Percentiles rank a stretch among this genome's conserved stretches.
Conservation (phyloP, 768 basidiomycete genomes). For the Lentinula lateritia region DNA sequence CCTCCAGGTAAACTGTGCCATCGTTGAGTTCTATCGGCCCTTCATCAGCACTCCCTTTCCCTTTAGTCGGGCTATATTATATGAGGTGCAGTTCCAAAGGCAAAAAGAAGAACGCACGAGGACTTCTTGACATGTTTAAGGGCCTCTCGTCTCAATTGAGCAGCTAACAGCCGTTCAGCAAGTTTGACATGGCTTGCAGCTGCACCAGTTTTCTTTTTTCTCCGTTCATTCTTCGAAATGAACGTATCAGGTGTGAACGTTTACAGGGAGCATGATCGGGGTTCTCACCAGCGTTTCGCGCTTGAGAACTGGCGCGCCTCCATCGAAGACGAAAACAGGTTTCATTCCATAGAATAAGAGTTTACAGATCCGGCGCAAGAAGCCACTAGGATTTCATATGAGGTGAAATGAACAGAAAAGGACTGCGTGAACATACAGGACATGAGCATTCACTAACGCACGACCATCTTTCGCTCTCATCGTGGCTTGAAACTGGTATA, state of each 20-base stretch:
- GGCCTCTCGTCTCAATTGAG: constrained; percentile 88
- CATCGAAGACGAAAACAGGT: constrained; percentile 98
- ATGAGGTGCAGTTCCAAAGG: constrained; percentile 3
- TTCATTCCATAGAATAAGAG: constrained; percentile 96
- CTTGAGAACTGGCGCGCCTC: constrained; percentile 90
- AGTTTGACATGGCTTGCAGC: constrained; percentile 79
- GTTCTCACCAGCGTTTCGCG: constrained; percentile 74
- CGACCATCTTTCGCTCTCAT: constrained; percentile 98
- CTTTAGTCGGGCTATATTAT: constrained; percentile 26
- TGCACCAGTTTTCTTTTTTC: constrained; percentile 87
- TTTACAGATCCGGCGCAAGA: constrained; percentile 86
- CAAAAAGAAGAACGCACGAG: constrained; percentile 27
- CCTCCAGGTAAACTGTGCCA: constrained; percentile 84
- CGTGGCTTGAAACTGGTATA: constrained; percentile 99
- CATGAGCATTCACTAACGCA: constrained; percentile 86
- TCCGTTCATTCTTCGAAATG: constrained; percentile 66
- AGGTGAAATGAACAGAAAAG: not conserved
- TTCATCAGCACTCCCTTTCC: constrained; percentile 40
- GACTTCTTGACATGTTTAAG: constrained; percentile 52
- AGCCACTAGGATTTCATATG: constrained; percentile 36
- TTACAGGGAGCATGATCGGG: not conserved
- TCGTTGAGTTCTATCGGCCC: constrained; percentile 56
- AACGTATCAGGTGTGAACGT: not conserved
- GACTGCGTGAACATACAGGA: constrained; percentile 33
- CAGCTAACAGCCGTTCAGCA: constrained; percentile 89